Percentiles rank a stretch among this genome's conserved stretches.
Conservation (phyloP, 176 grass and related monocot species). For the Musa acuminata region DNA sequence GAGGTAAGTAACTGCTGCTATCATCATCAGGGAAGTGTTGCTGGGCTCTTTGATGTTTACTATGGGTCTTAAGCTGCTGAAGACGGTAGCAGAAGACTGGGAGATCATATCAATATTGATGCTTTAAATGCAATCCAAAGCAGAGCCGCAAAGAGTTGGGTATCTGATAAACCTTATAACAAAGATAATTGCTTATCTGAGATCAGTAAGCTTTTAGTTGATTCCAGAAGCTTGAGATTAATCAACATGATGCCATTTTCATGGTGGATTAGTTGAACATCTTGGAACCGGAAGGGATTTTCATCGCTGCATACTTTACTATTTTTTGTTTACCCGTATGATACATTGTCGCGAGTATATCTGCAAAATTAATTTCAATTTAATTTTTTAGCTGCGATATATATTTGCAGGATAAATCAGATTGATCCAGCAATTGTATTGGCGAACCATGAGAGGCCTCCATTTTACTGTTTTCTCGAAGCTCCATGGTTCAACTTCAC, state of each 20-base stretch:
- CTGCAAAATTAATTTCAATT: not conserved
- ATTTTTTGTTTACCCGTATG: not conserved
- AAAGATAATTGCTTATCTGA: conserved; percentile 56
- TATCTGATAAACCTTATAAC: conserved; percentile 43
- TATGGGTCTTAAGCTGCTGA: conserved; percentile 40
- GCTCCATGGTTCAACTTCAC: conserved; percentile 9
- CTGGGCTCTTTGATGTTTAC: conserved; percentile 52
- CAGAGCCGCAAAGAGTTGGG: conserved; percentile 34
- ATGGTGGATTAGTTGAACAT: conserved; percentile 49
- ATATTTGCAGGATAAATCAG: conserved; percentile 31
- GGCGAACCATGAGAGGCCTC: conserved; percentile 33
- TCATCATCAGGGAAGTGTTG: conserved; percentile 48
- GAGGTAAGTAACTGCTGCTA: not conserved
- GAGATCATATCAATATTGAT: conserved; percentile 57
- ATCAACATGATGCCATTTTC: conserved; percentile 30
- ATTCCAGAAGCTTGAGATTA: conserved; percentile 44
- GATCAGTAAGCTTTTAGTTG: conserved; percentile 47
- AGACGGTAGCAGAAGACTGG: conserved; percentile 49
- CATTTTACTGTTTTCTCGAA: conserved; percentile 58
- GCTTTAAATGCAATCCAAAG: conserved; percentile 66
- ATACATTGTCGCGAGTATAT: not conserved
- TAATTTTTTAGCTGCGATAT: not conserved
- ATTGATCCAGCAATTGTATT: conserved; percentile 46
- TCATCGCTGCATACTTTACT: not conserved
- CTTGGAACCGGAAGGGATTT: conserved; percentile 41